Percentiles rank a stretch among this genome's conserved stretches.
phyloP scores from a whole-genome alignment of 371 early-diverging fungal species.

The Mucor plumbeus region DNA sequence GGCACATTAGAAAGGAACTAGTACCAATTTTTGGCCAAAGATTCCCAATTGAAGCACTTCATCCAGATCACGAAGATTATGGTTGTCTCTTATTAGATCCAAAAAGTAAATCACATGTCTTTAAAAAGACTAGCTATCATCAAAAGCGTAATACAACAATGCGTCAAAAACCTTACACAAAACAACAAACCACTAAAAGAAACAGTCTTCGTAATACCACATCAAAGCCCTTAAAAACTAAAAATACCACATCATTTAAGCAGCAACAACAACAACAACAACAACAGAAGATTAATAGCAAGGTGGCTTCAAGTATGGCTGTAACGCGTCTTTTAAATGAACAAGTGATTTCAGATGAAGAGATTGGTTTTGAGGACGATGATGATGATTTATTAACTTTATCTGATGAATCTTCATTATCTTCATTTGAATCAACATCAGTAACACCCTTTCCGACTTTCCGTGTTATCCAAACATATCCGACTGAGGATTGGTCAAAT shows the following conservation, averaged over 20 bases:
- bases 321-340: constrained; percentile 37
- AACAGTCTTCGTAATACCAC: constrained; percentile 5
- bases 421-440: constrained; percentile 29
- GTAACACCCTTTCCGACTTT: constrained; percentile 37
- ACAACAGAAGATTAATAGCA: constrained; percentile 1
- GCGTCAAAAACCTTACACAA: constrained; percentile 14
- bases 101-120: constrained; percentile 7
- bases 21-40: constrained; percentile 66
- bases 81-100: constrained; percentile 51
- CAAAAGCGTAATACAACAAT: constrained; percentile 17
- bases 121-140: constrained; percentile 4
- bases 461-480: constrained; percentile 36
- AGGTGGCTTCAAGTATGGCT: constrained; percentile 35
- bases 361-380: constrained; percentile 8
- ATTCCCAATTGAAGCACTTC: constrained; percentile 57
- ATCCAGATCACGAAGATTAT: constrained; percentile 57
- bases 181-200: not conserved
- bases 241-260: not conserved
- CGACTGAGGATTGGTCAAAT: constrained; percentile 9
- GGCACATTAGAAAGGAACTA: constrained; percentile 63
- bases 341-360: not conserved
- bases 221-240: constrained; percentile 8
- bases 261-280: not conserved
- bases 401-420: not conserved
- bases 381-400: not conserved